Conservation (phyloP, 345 rosid genomes). For the Triadica sebifera region DNA sequence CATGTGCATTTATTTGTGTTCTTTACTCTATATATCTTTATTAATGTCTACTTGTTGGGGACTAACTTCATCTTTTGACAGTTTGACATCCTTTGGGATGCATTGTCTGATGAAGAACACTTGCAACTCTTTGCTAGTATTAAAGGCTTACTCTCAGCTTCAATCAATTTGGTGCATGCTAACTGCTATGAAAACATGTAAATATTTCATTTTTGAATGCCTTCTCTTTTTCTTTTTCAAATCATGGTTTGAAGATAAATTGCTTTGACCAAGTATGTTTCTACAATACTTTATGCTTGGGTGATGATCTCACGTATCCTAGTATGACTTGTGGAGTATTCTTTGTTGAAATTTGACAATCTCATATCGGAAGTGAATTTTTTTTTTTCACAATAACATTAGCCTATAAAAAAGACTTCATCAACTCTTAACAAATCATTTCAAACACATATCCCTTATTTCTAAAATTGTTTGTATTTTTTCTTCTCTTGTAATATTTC, state of each 20-base stretch:
- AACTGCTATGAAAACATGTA: not conserved
- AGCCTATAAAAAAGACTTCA: too few species aligned
- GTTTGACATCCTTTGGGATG: slow-evolving; percentile 96
- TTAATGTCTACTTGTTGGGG: not conserved
- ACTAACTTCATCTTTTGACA: slow-evolving; percentile 22
- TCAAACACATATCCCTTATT: too few species aligned
- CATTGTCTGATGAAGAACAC: slow-evolving; percentile 80
- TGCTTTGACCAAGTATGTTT: not conserved
- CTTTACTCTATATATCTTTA: not conserved
- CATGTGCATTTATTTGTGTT: not conserved
- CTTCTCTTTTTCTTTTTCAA: not conserved
- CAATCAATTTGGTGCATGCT: slow-evolving; percentile 55
- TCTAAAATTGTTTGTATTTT: too few species aligned
- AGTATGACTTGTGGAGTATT: not conserved
- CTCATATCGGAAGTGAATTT: too few species aligned
- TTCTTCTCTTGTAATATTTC: too few species aligned
- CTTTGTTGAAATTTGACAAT: too few species aligned
- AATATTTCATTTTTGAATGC: not conserved
- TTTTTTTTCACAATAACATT: too few species aligned
- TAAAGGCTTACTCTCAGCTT: slow-evolving; percentile 66
- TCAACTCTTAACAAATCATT: too few species aligned
- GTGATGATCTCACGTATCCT: slow-evolving; percentile 4
- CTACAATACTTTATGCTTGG: not conserved
- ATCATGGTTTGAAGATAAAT: slow-evolving; percentile 7
- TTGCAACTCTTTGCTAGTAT: slow-evolving; percentile 78